Conservation (phyloP, 2,329 filamentous ascomycete species). For the Arthrobotrys entomopaga region DNA sequence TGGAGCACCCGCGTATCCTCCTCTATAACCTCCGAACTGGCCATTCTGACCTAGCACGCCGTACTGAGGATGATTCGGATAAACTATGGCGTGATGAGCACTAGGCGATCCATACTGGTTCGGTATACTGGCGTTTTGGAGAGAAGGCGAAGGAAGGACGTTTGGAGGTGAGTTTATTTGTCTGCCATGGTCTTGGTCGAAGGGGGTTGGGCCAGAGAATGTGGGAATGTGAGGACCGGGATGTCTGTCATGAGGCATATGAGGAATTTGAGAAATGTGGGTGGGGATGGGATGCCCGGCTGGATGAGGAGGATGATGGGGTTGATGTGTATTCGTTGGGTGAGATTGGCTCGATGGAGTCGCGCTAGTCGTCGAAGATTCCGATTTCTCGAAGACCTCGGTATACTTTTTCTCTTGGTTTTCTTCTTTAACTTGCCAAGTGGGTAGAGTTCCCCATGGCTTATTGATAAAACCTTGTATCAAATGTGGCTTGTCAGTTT, state of each 20-base stretch:
- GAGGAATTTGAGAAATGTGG: slow-evolving; percentile 75
- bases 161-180: slow-evolving; percentile 45
- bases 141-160: slow-evolving; percentile 58
- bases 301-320: slow-evolving; percentile 72
- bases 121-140: slow-evolving; percentile 58
- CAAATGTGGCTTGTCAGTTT: slow-evolving; percentile 81
- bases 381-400: slow-evolving; percentile 78
- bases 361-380: slow-evolving; percentile 69
- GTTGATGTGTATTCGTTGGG: slow-evolving; percentile 78
- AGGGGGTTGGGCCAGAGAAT: slow-evolving; percentile 70
- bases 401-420: slow-evolving; percentile 81
- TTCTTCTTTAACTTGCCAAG: slow-evolving; percentile 78
- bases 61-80: slow-evolving; percentile 59
- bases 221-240: slow-evolving; percentile 59
- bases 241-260: slow-evolving; percentile 80
- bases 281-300: slow-evolving; percentile 71
- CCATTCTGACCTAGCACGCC: slow-evolving; percentile 55
- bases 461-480: slow-evolving; percentile 71
- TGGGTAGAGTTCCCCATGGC: slow-evolving; percentile 72
- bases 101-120: slow-evolving; percentile 57
- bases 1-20: slow-evolving; percentile 37
- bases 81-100: slow-evolving; percentile 57
- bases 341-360: slow-evolving; percentile 76
- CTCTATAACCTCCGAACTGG: slow-evolving; percentile 56
- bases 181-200: slow-evolving; percentile 71